Evolutionary conservation across 1,139 yeast species (phyloP).

Genomic region (Taphrina flavorubra): DNA sequence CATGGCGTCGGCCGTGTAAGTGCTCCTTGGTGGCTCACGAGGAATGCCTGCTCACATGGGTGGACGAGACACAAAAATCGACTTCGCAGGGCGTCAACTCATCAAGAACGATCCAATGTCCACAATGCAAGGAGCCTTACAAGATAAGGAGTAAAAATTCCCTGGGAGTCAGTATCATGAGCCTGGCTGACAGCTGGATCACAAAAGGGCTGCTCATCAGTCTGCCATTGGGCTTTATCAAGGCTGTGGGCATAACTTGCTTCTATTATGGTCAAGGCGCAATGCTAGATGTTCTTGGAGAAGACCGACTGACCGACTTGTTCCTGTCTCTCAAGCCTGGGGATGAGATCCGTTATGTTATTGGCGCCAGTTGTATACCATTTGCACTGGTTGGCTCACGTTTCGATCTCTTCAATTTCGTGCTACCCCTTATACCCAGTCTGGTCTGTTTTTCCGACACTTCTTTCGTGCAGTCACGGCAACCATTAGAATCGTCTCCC

Average conservation of each 20-base stretch:
- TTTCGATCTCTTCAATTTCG: slow-evolving; percentile 35
- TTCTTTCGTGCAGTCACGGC: slow-evolving; percentile 31
- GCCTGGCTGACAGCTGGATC: slow-evolving; percentile 26
- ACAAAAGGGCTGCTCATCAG: slow-evolving; percentile 22
- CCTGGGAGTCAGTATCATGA: slow-evolving; percentile 30
- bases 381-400: slow-evolving; percentile 38
- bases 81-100: slow-evolving; percentile 43
- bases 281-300: slow-evolving; percentile 40
- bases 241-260: slow-evolving; percentile 25
- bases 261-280: slow-evolving; percentile 38
- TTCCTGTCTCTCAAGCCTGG: slow-evolving; percentile 27
- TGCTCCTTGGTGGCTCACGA: slow-evolving; percentile 57
- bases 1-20: slow-evolving; percentile 55
- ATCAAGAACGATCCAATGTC: slow-evolving; percentile 32
- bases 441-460: slow-evolving; percentile 39
- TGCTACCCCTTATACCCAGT: slow-evolving; percentile 36
- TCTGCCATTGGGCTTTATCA: slow-evolving; percentile 31
- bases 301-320: slow-evolving; percentile 19
- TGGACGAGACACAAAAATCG: slow-evolving; percentile 44
- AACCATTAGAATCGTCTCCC: slow-evolving; percentile 27
- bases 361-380: slow-evolving; percentile 35
- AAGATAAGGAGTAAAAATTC: slow-evolving; percentile 26
- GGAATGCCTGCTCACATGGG: slow-evolving; percentile 55
- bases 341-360: slow-evolving; percentile 22
- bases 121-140: slow-evolving; percentile 42